Evolutionary conservation across 176 grass and related monocot species (phyloP).

Genomic region (Ensete ventricosum): DNA sequence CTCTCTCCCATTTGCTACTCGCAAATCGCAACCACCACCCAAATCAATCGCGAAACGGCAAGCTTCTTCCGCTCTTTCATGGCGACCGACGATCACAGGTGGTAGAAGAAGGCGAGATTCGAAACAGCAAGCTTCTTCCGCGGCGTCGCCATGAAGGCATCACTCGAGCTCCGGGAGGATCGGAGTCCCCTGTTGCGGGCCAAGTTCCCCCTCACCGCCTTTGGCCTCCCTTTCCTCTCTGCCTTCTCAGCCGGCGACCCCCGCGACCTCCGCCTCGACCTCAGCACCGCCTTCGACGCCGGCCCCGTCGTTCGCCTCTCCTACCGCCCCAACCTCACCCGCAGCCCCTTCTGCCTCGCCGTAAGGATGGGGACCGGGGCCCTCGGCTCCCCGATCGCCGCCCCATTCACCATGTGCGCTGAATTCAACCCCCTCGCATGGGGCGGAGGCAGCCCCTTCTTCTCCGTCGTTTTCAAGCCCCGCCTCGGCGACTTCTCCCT

Average conservation of each 20-base stretch:
- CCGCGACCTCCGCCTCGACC: not conserved
- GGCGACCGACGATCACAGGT: not conserved
- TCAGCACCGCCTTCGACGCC: not conserved
- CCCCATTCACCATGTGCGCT: not conserved
- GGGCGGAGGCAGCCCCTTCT: not conserved
- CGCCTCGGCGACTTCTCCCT: conserved; percentile 7
- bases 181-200: not conserved
- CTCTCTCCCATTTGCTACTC: not conserved
- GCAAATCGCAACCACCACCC: not conserved
- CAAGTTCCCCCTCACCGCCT: not conserved
- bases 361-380: not conserved
- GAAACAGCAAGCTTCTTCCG: no score
- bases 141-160: conserved; percentile 3
- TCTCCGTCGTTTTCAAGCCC: conserved; percentile 14
- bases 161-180: not conserved
- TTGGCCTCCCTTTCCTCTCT: not conserved
- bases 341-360: not conserved
- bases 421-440: not conserved
- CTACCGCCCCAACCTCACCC: not conserved
- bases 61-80: not conserved
- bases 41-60: not conserved
- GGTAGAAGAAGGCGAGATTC: not conserved
- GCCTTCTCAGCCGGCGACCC: not conserved
- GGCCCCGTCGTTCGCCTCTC: not conserved
- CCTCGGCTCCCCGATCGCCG: not conserved